phyloP scores from a whole-genome alignment of 1,139 yeast species.

The Wickerhamiella pararugosa region DNA sequence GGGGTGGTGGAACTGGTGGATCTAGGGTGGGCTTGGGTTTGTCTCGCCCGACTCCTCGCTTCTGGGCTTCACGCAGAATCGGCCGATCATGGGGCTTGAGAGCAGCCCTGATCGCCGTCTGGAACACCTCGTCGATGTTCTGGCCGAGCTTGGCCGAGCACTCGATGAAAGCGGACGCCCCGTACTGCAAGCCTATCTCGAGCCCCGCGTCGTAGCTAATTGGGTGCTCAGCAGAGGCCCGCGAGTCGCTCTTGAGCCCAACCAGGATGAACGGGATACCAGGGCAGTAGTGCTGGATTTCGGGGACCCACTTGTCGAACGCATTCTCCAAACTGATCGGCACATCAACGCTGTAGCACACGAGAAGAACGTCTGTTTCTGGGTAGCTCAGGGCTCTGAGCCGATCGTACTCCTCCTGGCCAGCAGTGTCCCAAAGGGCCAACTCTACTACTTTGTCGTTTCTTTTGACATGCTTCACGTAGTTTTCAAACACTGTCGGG shows the following conservation, averaged over 20 bases:
- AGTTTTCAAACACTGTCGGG: constrained; percentile 91
- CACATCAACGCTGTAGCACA: constrained; percentile 54
- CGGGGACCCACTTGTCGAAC: constrained; percentile 52
- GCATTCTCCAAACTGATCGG: constrained; percentile 53
- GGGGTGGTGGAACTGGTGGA: not conserved
- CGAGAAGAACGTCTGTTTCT: constrained; percentile 51
- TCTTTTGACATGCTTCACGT: constrained; percentile 73
- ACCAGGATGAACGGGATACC: constrained; percentile 71
- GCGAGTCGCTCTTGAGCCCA: constrained; percentile 78
- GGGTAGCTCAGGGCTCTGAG: constrained; percentile 53
- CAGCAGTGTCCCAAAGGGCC: constrained; percentile 95
- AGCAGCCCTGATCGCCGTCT: constrained; percentile 40
- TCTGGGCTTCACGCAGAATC: not conserved
- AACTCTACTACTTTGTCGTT: constrained; percentile 84
- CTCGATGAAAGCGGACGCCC: constrained; percentile 75
- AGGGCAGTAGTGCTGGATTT: constrained; percentile 65
- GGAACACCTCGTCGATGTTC: constrained; percentile 84
- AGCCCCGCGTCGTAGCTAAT: constrained; percentile 6
- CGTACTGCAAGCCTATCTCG: constrained; percentile 70
- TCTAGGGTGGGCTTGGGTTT: not conserved
- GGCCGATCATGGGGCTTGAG: constrained; percentile 3
- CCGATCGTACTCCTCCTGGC: constrained; percentile 64
- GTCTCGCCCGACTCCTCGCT: not conserved
- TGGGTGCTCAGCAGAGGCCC: constrained; percentile 34
- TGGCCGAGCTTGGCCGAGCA: constrained; percentile 88